A percentile compares a stretch with the other conserved stretches of the same genome.
Evolutionary conservation across 208 protist genomes (phyloP).

Genomic region (Trichomonas tenax): DNA sequence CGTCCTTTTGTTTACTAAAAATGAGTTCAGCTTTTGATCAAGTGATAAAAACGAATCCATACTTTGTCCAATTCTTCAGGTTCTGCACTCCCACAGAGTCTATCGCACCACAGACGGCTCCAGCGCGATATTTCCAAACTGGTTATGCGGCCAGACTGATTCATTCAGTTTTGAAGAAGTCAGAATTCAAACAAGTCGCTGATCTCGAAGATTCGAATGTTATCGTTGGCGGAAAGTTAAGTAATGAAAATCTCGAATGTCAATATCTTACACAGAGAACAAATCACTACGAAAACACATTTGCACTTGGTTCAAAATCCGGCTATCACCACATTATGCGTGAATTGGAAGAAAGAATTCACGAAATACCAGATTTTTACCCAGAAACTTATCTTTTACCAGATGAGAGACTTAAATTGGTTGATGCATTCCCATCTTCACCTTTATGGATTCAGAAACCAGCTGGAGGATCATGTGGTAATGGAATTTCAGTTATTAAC

Average conservation of each 20-base stretch:
- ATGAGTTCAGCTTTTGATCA: neutral
- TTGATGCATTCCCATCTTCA: neutral
- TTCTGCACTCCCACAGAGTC: neutral
- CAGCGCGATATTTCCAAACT: neutral
- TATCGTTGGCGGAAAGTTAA: neutral
- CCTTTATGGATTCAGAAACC: neutral
- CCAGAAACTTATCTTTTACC: neutral
- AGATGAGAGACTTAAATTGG: neutral
- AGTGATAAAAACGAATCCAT: neutral
- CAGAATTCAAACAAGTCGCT: neutral
- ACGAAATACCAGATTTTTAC: neutral
- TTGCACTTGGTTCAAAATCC: neutral
- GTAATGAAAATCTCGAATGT: too few relatives aligned
- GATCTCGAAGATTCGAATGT: neutral
- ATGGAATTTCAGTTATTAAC: neutral
- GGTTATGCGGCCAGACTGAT: neutral
- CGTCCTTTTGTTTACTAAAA: neutral
- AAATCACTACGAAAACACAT: neutral
- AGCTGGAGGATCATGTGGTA: neutral
- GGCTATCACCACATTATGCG: neutral
- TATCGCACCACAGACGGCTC: neutral
- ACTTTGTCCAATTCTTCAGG: neutral
- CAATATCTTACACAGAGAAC: neutral
- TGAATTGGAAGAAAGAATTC: neutral
- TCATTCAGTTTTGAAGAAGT: neutral